phyloP scores from a whole-genome alignment of 352 stramenopile genomes.

The Phytophthora megakarya region DNA sequence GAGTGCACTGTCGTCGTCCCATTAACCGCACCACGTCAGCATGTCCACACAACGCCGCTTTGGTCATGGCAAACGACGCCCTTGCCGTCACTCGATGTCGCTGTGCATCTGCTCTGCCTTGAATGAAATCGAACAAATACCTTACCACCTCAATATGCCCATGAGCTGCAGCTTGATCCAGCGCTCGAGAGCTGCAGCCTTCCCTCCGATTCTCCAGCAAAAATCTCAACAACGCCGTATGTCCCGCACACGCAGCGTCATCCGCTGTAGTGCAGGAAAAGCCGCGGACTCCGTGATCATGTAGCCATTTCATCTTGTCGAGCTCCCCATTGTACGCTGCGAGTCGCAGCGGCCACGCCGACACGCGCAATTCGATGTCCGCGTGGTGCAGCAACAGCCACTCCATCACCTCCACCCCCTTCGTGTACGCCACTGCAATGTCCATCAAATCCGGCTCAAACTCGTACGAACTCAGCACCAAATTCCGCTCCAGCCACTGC shows the following conservation, averaged over 20 bases:
- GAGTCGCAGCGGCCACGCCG: slow-evolving; percentile 32
- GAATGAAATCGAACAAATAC: slow-evolving; percentile 45
- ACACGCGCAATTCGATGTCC: slow-evolving; percentile 15
- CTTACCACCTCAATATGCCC: slow-evolving; percentile 53
- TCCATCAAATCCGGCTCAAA: slow-evolving; percentile 40
- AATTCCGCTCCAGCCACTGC: slow-evolving; percentile 31
- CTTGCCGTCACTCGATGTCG: slow-evolving; percentile 23
- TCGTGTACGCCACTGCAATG: slow-evolving; percentile 34
- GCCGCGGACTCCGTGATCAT: slow-evolving; percentile 29
- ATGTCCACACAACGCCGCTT: slow-evolving; percentile 33
- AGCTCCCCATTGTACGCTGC: slow-evolving; percentile 35
- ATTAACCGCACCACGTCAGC: slow-evolving; percentile 30
- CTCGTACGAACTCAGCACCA: slow-evolving; percentile 23
- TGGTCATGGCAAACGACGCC: slow-evolving; percentile 40
- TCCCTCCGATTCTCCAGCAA: slow-evolving; percentile 46
- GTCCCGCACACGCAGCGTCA: slow-evolving; percentile 34
- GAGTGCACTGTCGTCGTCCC: slow-evolving; percentile 27
- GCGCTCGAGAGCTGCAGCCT: slow-evolving; percentile 42
- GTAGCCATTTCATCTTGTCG: slow-evolving; percentile 37
- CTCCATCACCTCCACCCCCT: slow-evolving; percentile 28
- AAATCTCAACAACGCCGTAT: slow-evolving; percentile 50
- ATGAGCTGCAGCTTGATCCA: slow-evolving; percentile 59
- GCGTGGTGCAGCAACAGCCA: slow-evolving; percentile 27
- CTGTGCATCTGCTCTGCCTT: slow-evolving; percentile 8
- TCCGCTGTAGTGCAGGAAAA: slow-evolving; percentile 34